phyloP scores from a whole-genome alignment of 805 yeast species.

The Saturnispora quitensis region DNA sequence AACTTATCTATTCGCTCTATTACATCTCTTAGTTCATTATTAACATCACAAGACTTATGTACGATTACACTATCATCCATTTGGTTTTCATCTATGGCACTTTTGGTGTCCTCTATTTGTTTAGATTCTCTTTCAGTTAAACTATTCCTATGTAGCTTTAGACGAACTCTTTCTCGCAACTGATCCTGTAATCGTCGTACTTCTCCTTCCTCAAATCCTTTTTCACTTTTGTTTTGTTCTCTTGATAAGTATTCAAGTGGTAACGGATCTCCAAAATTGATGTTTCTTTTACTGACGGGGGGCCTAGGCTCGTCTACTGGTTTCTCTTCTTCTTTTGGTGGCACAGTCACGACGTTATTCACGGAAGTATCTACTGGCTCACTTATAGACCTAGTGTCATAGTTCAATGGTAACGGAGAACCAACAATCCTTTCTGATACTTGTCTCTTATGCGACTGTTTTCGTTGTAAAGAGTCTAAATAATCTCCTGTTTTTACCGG shows the following conservation, averaged over 20 bases:
- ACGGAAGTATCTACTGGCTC: not conserved
- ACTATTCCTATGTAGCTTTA: not conserved
- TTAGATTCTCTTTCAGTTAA: not conserved
- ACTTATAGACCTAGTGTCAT: not conserved
- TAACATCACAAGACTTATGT: not conserved
- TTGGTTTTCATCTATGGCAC: not conserved
- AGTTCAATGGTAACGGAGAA: constrained; percentile 5
- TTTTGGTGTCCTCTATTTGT: not conserved
- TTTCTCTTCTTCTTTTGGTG: not conserved
- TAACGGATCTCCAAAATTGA: constrained; percentile 21
- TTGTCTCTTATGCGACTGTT: not conserved
- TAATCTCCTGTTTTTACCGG: not conserved
- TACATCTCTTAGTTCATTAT: not conserved
- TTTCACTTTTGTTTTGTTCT: too few relatives aligned
- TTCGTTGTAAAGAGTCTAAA: not conserved
- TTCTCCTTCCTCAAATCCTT: not conserved
- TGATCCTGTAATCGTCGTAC: constrained; percentile 1
- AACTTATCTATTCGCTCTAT: not conserved
- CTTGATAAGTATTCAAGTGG: constrained; percentile 17
- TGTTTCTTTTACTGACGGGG: not conserved
- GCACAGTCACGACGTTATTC: not conserved
- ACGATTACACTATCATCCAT: not conserved
- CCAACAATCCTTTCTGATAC: not conserved
- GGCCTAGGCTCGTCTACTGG: not conserved
- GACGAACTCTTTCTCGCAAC: not conserved